These are phyloP conservation scores for Ceratocystis alfenasii DNA, from an alignment of 2,329 filamentous ascomycete genomes.

Conservation along the genomic window DNA sequence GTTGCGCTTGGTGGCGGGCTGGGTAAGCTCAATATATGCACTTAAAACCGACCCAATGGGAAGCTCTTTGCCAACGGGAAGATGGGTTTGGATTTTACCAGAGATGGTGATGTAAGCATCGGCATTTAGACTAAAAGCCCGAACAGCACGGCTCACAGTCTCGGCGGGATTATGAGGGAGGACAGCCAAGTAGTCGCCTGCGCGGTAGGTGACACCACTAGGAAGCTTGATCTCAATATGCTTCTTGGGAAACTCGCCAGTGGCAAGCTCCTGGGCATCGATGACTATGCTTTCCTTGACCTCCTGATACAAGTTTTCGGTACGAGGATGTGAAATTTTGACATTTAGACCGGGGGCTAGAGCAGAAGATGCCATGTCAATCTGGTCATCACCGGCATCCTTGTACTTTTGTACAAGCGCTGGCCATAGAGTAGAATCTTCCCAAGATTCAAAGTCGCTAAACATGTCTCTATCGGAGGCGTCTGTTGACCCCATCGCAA, in stretches of 20 bases:
- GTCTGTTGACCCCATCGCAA: slow-evolving; percentile 45
- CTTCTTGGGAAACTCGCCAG: slow-evolving; percentile 45
- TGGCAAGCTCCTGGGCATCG: slow-evolving; percentile 40
- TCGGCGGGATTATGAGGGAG: slow-evolving; percentile 56
- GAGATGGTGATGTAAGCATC: slow-evolving; percentile 54
- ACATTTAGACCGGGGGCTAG: slow-evolving; percentile 30
- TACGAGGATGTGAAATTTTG: slow-evolving; percentile 42
- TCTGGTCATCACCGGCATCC: slow-evolving; percentile 32
- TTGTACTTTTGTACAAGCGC: slow-evolving; percentile 39
- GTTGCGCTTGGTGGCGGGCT: slow-evolving; percentile 56
- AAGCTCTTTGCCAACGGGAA: slow-evolving; percentile 45
- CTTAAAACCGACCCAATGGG: slow-evolving; percentile 53
- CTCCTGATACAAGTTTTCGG: slow-evolving; percentile 49
- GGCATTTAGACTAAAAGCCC: slow-evolving; percentile 54
- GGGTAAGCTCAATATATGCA: slow-evolving; percentile 60
- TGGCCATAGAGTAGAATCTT: slow-evolving; percentile 44
- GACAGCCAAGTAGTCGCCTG: slow-evolving; percentile 66
- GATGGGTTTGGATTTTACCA: slow-evolving; percentile 38
- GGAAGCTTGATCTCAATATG: slow-evolving; percentile 59
- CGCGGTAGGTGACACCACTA: slow-evolving; percentile 50
- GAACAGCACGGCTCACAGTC: slow-evolving; percentile 51
- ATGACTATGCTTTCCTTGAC: slow-evolving; percentile 50
- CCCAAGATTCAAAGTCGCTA: slow-evolving; percentile 54
- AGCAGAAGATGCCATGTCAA: slow-evolving; percentile 16
- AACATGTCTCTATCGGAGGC: slow-evolving; percentile 54